Evolutionary conservation across 106 monocot species (phyloP).

Genomic region (Dactylorhiza incarnata): DNA sequence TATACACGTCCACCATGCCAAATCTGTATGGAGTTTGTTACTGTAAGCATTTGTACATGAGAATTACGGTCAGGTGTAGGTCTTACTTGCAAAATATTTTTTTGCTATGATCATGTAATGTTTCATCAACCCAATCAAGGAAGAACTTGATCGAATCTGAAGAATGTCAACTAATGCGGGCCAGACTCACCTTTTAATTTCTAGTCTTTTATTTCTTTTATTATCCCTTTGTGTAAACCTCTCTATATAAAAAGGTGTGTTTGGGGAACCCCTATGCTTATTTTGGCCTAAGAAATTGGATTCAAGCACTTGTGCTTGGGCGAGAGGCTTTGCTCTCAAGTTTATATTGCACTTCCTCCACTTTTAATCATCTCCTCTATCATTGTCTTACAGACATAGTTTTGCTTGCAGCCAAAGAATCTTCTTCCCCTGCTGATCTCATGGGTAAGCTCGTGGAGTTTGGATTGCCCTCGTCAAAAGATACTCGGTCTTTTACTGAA

Average conservation of each 20-base stretch:
- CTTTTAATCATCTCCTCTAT: not conserved
- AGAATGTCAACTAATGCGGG: too few relatives aligned
- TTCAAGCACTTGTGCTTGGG: too few relatives aligned
- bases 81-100: not conserved
- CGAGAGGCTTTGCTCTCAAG: too few relatives aligned
- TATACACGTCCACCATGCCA: not conserved
- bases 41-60: not conserved
- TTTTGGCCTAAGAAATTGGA: too few relatives aligned
- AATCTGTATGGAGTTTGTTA: not conserved
- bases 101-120: not conserved
- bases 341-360: not conserved
- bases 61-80: not conserved
- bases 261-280: too few relatives aligned
- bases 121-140: too few relatives aligned
- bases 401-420: conserved; percentile 52
- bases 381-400: not conserved
- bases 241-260: too few relatives aligned
- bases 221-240: too few relatives aligned
- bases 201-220: too few relatives aligned
- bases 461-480: conserved; percentile 43
- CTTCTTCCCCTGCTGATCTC: conserved; percentile 48
- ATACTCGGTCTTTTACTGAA: conserved; percentile 46
- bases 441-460: conserved; percentile 46
- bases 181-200: too few relatives aligned
- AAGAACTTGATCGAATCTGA: too few relatives aligned